Evolutionary conservation across 768 basidiomycete species (phyloP).

Genomic region (Leccinum fibrillosum): DNA sequence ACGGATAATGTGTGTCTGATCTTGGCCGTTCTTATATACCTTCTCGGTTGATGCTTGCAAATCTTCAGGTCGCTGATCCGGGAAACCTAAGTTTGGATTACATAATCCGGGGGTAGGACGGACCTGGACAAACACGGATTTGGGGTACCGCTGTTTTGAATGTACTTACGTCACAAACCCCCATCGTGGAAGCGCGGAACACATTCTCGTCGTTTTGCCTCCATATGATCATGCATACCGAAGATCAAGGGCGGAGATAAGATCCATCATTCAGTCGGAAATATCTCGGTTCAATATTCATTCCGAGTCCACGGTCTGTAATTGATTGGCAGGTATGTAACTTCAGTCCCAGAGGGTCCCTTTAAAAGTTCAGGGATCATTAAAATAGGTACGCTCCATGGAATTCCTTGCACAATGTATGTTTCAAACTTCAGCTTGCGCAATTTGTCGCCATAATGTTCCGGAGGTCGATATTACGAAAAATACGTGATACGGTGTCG

Average conservation of each 20-base stretch:
- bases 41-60: slow-evolving; percentile 5
- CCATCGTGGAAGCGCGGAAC: not conserved
- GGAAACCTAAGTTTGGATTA: slow-evolving; percentile 1
- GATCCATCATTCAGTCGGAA: not conserved
- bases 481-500: not conserved
- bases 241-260: not conserved
- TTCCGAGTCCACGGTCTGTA: not conserved
- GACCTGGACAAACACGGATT: not conserved
- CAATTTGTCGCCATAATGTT: not conserved
- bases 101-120: slow-evolving; percentile 22
- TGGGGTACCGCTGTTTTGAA: slow-evolving; percentile 4
- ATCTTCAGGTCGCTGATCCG: not conserved
- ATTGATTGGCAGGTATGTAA: not conserved
- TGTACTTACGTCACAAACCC: slow-evolving; percentile 1
- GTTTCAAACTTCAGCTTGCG: slow-evolving; percentile 8
- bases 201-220: no score
- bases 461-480: not conserved
- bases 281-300: not conserved
- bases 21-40: slow-evolving; percentile 5
- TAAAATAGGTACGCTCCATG: not conserved
- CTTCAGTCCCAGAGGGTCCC: not conserved
- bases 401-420: not conserved
- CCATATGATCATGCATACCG: not conserved
- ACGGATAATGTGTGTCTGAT: not conserved
- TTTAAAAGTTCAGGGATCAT: not conserved